phyloP scores from a whole-genome alignment of 768 basidiomycete genomes.

The Russula sp. region DNA sequence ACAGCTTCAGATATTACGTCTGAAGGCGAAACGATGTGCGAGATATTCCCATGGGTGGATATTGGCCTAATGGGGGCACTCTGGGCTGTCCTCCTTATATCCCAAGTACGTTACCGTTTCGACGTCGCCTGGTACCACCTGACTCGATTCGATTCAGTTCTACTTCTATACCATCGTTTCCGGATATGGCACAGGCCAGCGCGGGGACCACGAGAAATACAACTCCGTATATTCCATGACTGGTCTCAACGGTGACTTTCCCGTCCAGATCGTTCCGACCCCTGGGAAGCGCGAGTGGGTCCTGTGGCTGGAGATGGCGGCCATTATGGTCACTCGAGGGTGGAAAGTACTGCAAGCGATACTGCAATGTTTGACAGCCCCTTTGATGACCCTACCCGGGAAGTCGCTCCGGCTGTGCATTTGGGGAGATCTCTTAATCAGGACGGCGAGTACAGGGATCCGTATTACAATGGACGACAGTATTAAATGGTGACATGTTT shows the following conservation, averaged over 20 bases:
- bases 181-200: conserved; percentile 71
- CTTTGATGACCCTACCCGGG: conserved; percentile 8
- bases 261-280: conserved; percentile 61
- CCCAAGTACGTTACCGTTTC: conserved; percentile 57
- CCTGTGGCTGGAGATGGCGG: conserved; percentile 14
- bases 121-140: conserved; percentile 38
- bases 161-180: conserved; percentile 50
- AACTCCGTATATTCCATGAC: conserved; percentile 64
- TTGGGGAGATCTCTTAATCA: not conserved
- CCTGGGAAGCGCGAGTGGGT: conserved; percentile 62
- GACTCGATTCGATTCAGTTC: conserved; percentile 39
- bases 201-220: conserved; percentile 77
- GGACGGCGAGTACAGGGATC: conserved; percentile 35
- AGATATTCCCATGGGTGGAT: conserved; percentile 90
- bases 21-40: conserved; percentile 74
- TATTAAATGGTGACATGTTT: not conserved
- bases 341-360: conserved; percentile 28
- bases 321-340: conserved; percentile 22
- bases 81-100: conserved; percentile 74
- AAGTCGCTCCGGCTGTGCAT: not conserved
- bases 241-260: conserved; percentile 56
- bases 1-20: conserved; percentile 38
- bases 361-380: conserved; percentile 21
- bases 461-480: conserved; percentile 33
- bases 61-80: conserved; percentile 89